Evolutionary conservation across 176 grass and related monocot species (phyloP), one percentile per base, ranked within the genome.

Genomic region (Oryza glumipatula): DNA sequence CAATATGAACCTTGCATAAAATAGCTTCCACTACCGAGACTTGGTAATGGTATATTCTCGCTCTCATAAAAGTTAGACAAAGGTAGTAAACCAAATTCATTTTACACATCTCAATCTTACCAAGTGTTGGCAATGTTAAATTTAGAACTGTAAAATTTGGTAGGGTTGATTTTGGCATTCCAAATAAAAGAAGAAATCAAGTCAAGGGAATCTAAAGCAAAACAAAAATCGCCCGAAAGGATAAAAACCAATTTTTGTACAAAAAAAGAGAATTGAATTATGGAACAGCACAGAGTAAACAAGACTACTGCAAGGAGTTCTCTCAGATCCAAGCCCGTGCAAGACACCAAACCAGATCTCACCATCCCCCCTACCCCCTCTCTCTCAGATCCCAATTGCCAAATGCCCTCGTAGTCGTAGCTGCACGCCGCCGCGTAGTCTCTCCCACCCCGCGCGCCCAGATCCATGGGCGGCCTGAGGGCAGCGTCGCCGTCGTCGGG

Each of bases 381-480:
- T 52, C 22, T 72, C 88, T 83, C 89, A 87, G 84, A 90, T 87
- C 88, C 70, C 84, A 86, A 61, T 77, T 78, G 24, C 67, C 79
- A 26, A 61, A 90, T 90, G 88, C 47, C 36, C 79, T 85, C 60
- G 63, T 87, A 79, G 84, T 85, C 60, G 63, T 87, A 79, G 84
- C 80, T 78, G 67, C 68, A 16, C 74, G 10, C 11, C 16, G 47
- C 36, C 60, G 78, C 64, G 69, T 36, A 52, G 54, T 58, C 38
- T 11, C 38, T 14, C 64, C 45, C 60, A 24, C 56, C 12, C 38
- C 43, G 45, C 63, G 23, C 39, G 39, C 68, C 71, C 76, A 48
- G 68, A 79, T 83, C 89, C 80, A 90, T 90, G 89, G 84, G 89
- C 84, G 84, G 84, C 41, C 75, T 87, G 63, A 86, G 76, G 80